Conservation (phyloP, 495 filamentous ascomycete genomes). For the Penicillium mononematosum region DNA sequence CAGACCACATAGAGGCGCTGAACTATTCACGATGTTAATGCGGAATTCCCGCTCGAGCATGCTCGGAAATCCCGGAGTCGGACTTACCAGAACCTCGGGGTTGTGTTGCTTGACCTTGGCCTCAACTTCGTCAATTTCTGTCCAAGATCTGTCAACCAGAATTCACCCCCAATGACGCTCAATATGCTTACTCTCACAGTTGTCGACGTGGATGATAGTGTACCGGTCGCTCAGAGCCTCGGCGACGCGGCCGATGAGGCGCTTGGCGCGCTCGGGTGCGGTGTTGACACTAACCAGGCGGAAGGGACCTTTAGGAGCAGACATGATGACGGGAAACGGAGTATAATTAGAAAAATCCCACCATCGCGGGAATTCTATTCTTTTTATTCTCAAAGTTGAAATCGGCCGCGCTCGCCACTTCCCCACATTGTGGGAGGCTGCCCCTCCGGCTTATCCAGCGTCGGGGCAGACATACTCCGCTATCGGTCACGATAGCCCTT, state of each 20-base stretch:
- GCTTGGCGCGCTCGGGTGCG: conserved; percentile 62
- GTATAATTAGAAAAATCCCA: conserved; percentile 4
- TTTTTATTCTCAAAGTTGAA: conserved; percentile 17
- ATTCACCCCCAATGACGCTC: background rate
- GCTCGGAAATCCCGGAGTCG: conserved; percentile 16
- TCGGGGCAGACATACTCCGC: conserved; percentile 24
- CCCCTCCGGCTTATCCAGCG: conserved; percentile 20
- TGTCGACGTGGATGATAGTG: conserved; percentile 57
- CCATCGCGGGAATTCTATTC: conserved; percentile 20
- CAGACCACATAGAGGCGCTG: conserved; percentile 68
- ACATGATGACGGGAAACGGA: conserved; percentile 29
- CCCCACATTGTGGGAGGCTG: conserved; percentile 23
- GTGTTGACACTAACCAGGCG: conserved; percentile 68
- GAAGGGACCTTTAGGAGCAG: conserved; percentile 57
- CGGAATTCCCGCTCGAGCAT: background rate
- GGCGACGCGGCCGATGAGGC: conserved; percentile 57
- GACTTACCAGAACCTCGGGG: conserved; percentile 52
- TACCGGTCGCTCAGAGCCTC: conserved; percentile 60
- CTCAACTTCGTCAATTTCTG: conserved; percentile 53
- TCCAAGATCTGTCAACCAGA: background rate
- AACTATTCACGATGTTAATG: conserved; percentile 42
- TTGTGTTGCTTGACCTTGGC: conserved; percentile 47
- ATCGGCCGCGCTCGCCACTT: conserved; percentile 17
- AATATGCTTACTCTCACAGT: conserved; percentile 51
- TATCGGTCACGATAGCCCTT: conserved; percentile 2